Evolutionary conservation across 179 eudicot genomes (phyloP), one percentile per base, ranked within the genome.

Genomic region (Patellifolia procumbens): DNA sequence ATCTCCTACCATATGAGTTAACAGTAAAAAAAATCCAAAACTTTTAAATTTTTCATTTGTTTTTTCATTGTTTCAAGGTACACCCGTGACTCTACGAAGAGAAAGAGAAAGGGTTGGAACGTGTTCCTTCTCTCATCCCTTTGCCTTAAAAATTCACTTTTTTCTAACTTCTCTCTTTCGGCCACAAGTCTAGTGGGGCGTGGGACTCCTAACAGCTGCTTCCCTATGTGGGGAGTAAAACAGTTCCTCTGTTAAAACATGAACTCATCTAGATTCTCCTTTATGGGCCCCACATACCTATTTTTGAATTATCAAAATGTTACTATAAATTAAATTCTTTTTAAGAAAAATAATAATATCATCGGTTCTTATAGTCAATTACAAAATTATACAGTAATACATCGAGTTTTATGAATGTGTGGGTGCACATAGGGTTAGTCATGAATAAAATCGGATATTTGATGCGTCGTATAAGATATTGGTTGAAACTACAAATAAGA

Each of bases 51-150:
- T n/a, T 73, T 73, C 6, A 64, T 63, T 53, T 49, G 45, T 48
- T 64, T 75, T 70, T 77, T 45, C 80, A 39, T 56, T 61, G 73
- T 81, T n/a, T 70, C 84, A 75, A 84, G 79, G 86, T 65, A 64
- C 82, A 73, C 86, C 84, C 86, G 86, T 84, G 86, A 84, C 84
- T 75, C 76, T 63, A 82, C 76, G 74, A 65, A 78, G 75, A 77
- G 80, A 81, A 74, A 81, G 67, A 77, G 66, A 56, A 66, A 52
- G 65, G 53, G 49, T 77, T 72, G 74, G 74, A 81, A 81, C 77
- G 59, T 76, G 80, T 76, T 43, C 74, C 68, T 52, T 74, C 82
- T 68, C 75, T 74, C 58, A 39, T 76, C 76, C 52, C 77, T 77
- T 81, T 73, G 70, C 76, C 22, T 74, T 16, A 72, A 73, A 64